Conservation (phyloP, 176 grass and related monocot species). For the barley (Hordeum vulgare) region MorexV3_pseudomolecules_assembly NC_058522.1:500265249-500265748, state of each 20-base stretch:
- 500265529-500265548: too few relatives aligned
- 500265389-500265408: neutral
- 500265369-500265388: constrained; percentile 14
- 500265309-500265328: neutral
- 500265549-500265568: too few relatives aligned
- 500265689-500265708: too few relatives aligned
- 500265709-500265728: too few relatives aligned
- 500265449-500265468: constrained; percentile 19
- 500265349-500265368: constrained; percentile 12
- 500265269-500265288: constrained; percentile 13
- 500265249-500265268: neutral
- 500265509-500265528: too few relatives aligned
- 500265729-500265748: too few relatives aligned
- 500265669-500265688: too few relatives aligned
- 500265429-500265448: neutral
- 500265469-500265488: constrained; percentile 9
- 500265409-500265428: neutral
- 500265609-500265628: too few relatives aligned
- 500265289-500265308: neutral
- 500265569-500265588: too few relatives aligned
- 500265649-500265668: too few relatives aligned
- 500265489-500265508: neutral
- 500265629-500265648: too few relatives aligned
- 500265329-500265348: neutral
- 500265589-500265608: too few relatives aligned